Conservation (phyloP, 2,329 filamentous ascomycete genomes). For the Colletotrichum plurivorum region DNA sequence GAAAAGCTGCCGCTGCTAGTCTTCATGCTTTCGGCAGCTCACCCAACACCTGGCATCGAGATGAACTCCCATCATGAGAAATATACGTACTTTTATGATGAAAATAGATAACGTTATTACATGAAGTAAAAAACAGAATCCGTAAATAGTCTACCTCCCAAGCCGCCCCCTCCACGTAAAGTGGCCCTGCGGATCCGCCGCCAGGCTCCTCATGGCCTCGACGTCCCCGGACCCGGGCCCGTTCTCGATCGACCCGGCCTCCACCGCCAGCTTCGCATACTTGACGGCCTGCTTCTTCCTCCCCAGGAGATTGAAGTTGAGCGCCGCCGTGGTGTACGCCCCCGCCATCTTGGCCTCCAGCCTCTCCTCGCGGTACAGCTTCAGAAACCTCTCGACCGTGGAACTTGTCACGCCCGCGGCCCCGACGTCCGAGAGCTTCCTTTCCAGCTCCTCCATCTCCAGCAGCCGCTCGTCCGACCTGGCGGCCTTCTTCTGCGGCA, state of each 20-base stretch:
- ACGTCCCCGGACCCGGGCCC: conserved; percentile 32
- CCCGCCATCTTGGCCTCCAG: conserved; percentile 52
- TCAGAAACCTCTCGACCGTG: conserved; percentile 55
- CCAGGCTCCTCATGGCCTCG: conserved; percentile 35
- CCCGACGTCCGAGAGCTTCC: conserved; percentile 45
- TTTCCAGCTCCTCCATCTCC: conserved; percentile 47
- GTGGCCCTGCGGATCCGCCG: conserved; percentile 37
- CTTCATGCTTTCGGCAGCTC: too few relatives aligned
- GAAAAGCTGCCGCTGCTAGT: neutral
- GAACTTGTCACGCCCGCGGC: conserved; percentile 44
- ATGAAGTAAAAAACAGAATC: too few relatives aligned
- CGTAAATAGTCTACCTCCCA: neutral
- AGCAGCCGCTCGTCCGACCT: conserved; percentile 55
- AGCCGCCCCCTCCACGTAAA: conserved; percentile 41
- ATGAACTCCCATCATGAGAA: too few relatives aligned
- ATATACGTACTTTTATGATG: too few relatives aligned
- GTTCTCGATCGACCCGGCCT: conserved; percentile 49
- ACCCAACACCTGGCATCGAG: too few relatives aligned
- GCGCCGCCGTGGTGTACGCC: conserved; percentile 54
- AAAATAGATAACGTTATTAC: too few relatives aligned
- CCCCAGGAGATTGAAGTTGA: conserved; percentile 56
- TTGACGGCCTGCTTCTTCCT: conserved; percentile 54
- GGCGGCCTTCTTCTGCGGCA: conserved; percentile 41
- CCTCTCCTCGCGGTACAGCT: conserved; percentile 56
- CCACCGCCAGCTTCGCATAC: conserved; percentile 55